A percentile compares a stretch with the other conserved stretches of the same genome.
These are phyloP conservation scores for Cystofilobasidium capitatum DNA, from an alignment of 768 basidiomycete genomes.

Conservation along the genomic window DNA sequence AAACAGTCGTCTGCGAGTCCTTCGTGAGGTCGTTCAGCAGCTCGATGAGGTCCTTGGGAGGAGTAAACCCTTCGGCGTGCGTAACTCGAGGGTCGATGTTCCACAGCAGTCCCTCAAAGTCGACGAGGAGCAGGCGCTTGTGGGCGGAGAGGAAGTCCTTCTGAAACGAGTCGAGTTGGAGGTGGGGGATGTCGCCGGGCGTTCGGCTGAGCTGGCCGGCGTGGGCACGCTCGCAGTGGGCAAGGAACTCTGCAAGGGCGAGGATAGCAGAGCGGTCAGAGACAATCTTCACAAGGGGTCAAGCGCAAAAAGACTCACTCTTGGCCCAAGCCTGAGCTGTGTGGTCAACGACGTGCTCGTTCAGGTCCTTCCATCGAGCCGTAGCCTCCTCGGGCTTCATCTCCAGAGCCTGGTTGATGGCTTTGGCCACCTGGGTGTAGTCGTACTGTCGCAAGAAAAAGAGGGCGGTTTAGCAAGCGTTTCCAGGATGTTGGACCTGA, in stretches of 20 bases:
- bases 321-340: slow-evolving; percentile 69
- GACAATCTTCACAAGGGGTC: background rate
- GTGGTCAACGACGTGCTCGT: slow-evolving; percentile 75
- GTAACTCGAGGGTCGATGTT: slow-evolving; percentile 17
- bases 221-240: slow-evolving; percentile 27
- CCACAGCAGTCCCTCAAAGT: slow-evolving; percentile 58
- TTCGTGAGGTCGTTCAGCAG: slow-evolving; percentile 53
- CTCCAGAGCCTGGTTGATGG: slow-evolving; percentile 49
- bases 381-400: slow-evolving; percentile 65
- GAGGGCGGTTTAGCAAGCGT: background rate
- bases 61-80: slow-evolving; percentile 33
- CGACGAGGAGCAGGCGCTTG: slow-evolving; percentile 59
- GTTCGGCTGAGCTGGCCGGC: slow-evolving; percentile 20
- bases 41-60: slow-evolving; percentile 43
- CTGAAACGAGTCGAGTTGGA: slow-evolving; percentile 49
- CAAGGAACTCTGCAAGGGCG: slow-evolving; percentile 18
- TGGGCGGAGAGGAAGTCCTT: slow-evolving; percentile 58
- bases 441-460: slow-evolving; percentile 10
- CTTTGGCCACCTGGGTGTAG: slow-evolving; percentile 23
- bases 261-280: background rate
- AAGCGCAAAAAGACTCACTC: background rate
- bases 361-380: slow-evolving; percentile 71
- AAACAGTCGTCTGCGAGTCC: slow-evolving; percentile 64
- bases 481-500: background rate
- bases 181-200: slow-evolving; percentile 38